Conservation (phyloP, 805 yeast genomes). For the Candida jianshihensis region DNA sequence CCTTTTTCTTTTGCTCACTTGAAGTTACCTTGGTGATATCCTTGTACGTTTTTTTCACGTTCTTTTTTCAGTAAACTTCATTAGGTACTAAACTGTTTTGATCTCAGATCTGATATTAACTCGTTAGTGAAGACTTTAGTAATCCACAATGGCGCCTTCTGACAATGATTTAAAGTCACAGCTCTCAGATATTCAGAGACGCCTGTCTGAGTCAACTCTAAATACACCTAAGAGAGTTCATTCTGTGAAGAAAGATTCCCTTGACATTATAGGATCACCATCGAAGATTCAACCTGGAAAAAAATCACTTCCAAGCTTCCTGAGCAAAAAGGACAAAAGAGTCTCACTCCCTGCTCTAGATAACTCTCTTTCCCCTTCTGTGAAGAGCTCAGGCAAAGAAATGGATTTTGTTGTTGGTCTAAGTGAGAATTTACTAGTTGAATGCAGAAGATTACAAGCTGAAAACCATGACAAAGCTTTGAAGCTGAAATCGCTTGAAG, state of each 20-base stretch:
- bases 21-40: too few relatives aligned
- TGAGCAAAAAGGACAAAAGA: conserved; percentile 20
- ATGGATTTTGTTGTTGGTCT: conserved; percentile 68
- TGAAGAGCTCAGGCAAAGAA: conserved; percentile 40
- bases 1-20: too few relatives aligned
- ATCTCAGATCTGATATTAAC: not conserved
- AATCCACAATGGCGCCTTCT: conserved; percentile 10
- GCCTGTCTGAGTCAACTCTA: conserved; percentile 25
- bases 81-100: too few relatives aligned
- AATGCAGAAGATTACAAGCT: conserved; percentile 64
- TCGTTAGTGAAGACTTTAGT: too few relatives aligned
- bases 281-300: conserved; percentile 2
- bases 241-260: conserved; percentile 6
- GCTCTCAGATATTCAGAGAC: conserved; percentile 35
- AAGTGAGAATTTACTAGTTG: conserved; percentile 63
- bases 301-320: conserved; percentile 13
- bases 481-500: conserved; percentile 34
- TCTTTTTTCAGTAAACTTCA: too few relatives aligned
- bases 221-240: conserved; percentile 17
- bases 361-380: conserved; percentile 12
- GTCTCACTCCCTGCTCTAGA: conserved; percentile 22
- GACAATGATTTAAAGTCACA: conserved; percentile 33
- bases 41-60: too few relatives aligned
- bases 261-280: conserved; percentile 2
- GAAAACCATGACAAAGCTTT: conserved; percentile 44